A percentile compares a stretch with the other conserved stretches of the same genome.
Conservation (phyloP, 2,329 filamentous ascomycete species). For the Pochonia chlamydosporia region DNA sequence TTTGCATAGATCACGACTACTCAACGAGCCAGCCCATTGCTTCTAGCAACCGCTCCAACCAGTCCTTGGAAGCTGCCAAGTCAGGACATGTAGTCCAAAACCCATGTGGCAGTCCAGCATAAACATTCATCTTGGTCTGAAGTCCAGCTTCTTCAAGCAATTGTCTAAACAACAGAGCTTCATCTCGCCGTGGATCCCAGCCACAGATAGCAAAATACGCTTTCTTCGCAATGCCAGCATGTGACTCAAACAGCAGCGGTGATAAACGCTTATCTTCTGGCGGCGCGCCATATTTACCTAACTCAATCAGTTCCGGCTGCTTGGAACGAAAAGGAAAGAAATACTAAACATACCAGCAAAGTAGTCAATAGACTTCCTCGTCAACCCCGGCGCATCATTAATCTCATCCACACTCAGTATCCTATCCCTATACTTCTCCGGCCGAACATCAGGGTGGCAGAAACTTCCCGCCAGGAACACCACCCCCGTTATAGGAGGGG, state of each 20-base stretch:
- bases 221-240: too few species aligned
- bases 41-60: constrained; percentile 22
- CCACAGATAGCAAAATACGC: too few species aligned
- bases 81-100: constrained; percentile 33
- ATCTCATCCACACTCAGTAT: constrained; percentile 32
- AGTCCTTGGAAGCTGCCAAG: constrained; percentile 23
- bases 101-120: constrained; percentile 34
- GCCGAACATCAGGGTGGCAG: too few species aligned
- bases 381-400: constrained; percentile 24
- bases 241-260: too few species aligned
- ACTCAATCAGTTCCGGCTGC: too few species aligned
- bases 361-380: constrained; percentile 28
- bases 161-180: constrained; percentile 40
- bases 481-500: too few species aligned
- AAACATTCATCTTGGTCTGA: constrained; percentile 32
- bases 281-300: too few species aligned
- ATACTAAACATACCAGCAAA: constrained; percentile 27
- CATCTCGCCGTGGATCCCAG: constrained; percentile 43
- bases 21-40: constrained; percentile 17
- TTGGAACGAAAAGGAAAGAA: too few species aligned
- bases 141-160: constrained; percentile 25
- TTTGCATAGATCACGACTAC: too few species aligned
- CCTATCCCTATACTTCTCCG: too few species aligned
- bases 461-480: too few species aligned
- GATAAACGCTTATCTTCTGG: too few species aligned